These are phyloP conservation scores for Blepharisma stoltei DNA, from an alignment of 73 alveolate genomes.

Conservation along the genomic window DNA sequence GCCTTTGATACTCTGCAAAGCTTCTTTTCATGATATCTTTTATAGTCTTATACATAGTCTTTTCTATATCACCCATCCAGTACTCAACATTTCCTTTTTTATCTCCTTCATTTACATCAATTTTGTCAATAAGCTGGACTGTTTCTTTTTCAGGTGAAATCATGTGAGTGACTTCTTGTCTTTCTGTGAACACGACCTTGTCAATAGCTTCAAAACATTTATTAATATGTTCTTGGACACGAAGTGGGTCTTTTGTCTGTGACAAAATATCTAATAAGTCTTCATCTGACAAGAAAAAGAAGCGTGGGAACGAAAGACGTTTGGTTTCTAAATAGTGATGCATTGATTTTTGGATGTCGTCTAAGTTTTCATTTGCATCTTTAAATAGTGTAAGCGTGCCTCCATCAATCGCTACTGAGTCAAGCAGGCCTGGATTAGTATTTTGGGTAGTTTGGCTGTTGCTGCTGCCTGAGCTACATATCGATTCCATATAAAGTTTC, in stretches of 20 bases:
- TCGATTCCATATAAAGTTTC: constrained; percentile 81
- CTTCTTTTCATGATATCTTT: constrained; percentile 63
- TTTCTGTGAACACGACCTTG: constrained; percentile 76
- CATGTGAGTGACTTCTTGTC: constrained; percentile 70
- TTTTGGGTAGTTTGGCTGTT: constrained; percentile 33
- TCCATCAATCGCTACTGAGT: constrained; percentile 76
- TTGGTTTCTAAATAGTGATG: constrained; percentile 92
- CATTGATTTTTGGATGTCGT: constrained; percentile 77
- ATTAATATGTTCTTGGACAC: constrained; percentile 87
- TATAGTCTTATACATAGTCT: constrained; percentile 82
- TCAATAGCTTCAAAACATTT: constrained; percentile 94
- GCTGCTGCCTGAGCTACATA: constrained; percentile 11
- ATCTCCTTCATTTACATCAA: constrained; percentile 81
- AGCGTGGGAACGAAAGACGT: constrained; percentile 97
- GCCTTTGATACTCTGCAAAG: constrained; percentile 45
- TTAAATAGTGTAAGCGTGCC: constrained; percentile 31
- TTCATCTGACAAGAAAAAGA: constrained; percentile 98
- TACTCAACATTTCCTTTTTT: constrained; percentile 91
- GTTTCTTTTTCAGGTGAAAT: constrained; percentile 89
- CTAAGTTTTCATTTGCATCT: constrained; percentile 79
- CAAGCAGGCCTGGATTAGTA: constrained; percentile 48
- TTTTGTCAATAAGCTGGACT: constrained; percentile 66
- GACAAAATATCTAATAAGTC: constrained; percentile 91
- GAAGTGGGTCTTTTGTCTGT: constrained; percentile 90
- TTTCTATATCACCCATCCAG: constrained; percentile 90